Evolutionary conservation across 2,329 filamentous ascomycete genomes (phyloP).

Genomic region (Neonectria coccinea): DNA sequence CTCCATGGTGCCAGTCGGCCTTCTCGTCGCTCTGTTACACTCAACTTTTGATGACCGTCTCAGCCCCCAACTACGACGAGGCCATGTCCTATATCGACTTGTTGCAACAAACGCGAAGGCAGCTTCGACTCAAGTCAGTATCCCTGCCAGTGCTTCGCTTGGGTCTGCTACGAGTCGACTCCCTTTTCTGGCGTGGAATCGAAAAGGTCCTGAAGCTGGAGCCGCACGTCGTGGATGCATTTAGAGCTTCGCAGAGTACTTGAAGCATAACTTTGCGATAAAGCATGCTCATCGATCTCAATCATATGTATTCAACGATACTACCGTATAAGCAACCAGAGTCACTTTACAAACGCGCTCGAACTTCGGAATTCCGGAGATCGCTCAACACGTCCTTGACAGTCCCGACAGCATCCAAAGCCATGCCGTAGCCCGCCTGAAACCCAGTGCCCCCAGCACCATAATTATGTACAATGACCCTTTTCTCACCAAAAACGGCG

Average conservation of each 20-base stretch:
- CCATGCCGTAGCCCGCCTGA: conserved; percentile 58
- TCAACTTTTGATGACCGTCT: conserved; percentile 27
- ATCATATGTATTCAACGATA: too few relatives aligned
- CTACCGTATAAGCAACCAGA: too few relatives aligned
- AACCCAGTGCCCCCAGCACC: conserved; percentile 60
- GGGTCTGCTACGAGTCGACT: conserved; percentile 37
- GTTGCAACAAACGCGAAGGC: conserved; percentile 29
- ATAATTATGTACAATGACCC: conserved; percentile 55
- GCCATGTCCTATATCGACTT: conserved; percentile 26
- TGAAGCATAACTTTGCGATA: background rate
- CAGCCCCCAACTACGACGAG: conserved; percentile 20
- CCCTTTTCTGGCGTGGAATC: conserved; percentile 40
- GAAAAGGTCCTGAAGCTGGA: conserved; percentile 34
- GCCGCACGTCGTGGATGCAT: conserved; percentile 31
- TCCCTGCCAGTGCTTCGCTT: conserved; percentile 35
- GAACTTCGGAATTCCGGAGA: background rate
- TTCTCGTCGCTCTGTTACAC: conserved; percentile 19
- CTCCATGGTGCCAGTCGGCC: too few relatives aligned
- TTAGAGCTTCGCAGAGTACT: background rate
- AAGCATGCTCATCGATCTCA: background rate
- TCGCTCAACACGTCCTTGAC: conserved; percentile 44
- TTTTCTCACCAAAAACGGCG: conserved; percentile 38
- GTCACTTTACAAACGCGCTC: background rate
- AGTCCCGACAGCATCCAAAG: conserved; percentile 49
- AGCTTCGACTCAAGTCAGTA: conserved; percentile 33